These are phyloP conservation scores for Arthrobotrys pseudoclavata DNA, from an alignment of 2,329 filamentous ascomycete genomes.

Conservation along the genomic window DNA sequence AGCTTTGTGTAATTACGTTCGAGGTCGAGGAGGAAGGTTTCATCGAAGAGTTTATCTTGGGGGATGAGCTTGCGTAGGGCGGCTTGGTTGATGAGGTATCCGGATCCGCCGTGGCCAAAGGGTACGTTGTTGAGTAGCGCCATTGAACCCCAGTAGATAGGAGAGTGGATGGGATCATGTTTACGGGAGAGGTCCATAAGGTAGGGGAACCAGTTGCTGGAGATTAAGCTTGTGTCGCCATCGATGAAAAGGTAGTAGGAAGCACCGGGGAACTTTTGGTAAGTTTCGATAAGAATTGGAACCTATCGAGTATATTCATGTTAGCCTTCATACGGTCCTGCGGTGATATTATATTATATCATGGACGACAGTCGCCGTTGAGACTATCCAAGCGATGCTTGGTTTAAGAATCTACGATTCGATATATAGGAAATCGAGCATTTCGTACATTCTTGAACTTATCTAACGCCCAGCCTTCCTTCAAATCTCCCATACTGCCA, in stretches of 20 bases:
- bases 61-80: constrained; percentile 51
- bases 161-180: constrained; percentile 41
- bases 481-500: constrained; percentile 57
- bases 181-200: constrained; percentile 50
- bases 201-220: constrained; percentile 59
- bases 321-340: constrained; percentile 8
- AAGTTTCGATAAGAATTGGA: constrained; percentile 56
- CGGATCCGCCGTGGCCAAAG: constrained; percentile 55
- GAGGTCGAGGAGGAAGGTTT: constrained; percentile 48
- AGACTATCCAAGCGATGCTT: not conserved
- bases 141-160: constrained; percentile 55
- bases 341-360: not conserved
- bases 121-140: constrained; percentile 46
- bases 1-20: constrained; percentile 57
- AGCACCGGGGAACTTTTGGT: constrained; percentile 50
- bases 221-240: constrained; percentile 54
- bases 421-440: not conserved
- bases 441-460: constrained; percentile 57
- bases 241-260: constrained; percentile 59
- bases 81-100: constrained; percentile 58
- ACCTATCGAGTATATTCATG: constrained; percentile 13
- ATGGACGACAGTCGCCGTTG: not conserved
- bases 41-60: constrained; percentile 44
- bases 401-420: not conserved
- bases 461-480: constrained; percentile 55